Base-by-base conservation (phyloP, 2,329 filamentous ascomycete genomes). In the Fusarium armeniacum region DNA sequence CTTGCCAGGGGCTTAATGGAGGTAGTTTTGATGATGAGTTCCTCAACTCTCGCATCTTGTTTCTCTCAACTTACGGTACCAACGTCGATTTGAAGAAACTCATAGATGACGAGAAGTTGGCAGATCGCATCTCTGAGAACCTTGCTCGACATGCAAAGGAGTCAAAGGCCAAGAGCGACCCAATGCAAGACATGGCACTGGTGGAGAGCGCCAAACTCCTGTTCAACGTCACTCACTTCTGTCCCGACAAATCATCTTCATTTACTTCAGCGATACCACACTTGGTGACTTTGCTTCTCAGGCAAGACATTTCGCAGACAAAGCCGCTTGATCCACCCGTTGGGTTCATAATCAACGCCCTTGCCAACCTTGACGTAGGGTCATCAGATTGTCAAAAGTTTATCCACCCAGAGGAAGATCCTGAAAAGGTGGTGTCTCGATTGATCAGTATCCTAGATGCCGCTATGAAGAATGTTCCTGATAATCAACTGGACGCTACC, bases 11-110 rank as follows among this genome's bases (percentile, higher is more conserved):
- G 67, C 85, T 97, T 43, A 91, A 91, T 84, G 89, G 86, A 60
- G 91, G 93, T 66, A 90, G 85, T 72, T 85, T 87, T 58, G 94
- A 98, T 65, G 91, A 97, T 72, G 94, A 98, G 76, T 98, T 98
- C 78, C 84, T 98, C 3, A 80, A 83, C 65, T 81, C 82, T 53
- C 80, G 83, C 51, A 77, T 82, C 69, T 77, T 82, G 44, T 79
- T 82, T 62, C 83, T 84, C 20, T 83, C 81, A 58, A 78, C 80
- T 73, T 85, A 81, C 79, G 85, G 81, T 87, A 63, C 81, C 76
- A 84, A 82, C 67, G 82, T 81, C 76, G 80, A 81, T 73, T 83
- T 83, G 70, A 83, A 73, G 30, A 87, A 80, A 79, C 82, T 82
- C 83, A 84, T 78, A 74, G 81, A 72, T 71, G 79, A 73, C 73